phyloP scores from a whole-genome alignment of 805 yeast genomes.

The Candida wancherniae region DNA sequence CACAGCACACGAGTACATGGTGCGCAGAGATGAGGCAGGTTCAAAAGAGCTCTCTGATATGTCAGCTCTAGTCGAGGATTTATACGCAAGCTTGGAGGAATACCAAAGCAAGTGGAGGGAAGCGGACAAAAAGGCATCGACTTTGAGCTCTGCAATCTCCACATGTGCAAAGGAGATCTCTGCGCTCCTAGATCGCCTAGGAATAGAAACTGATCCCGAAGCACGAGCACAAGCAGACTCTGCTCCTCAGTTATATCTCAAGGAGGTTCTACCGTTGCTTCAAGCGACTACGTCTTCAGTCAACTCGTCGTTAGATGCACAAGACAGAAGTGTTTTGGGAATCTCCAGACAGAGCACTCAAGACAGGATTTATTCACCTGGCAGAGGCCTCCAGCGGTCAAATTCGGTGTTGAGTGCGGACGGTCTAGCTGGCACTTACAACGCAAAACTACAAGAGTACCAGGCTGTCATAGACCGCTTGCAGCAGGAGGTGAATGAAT shows the following conservation, averaged over 20 bases:
- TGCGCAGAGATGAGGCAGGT: not conserved
- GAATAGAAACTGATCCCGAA: conserved; percentile 5
- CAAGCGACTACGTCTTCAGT: too few species aligned
- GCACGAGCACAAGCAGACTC: too few species aligned
- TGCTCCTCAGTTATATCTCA: too few species aligned
- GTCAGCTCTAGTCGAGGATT: conserved; percentile 33
- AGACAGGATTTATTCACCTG: too few species aligned
- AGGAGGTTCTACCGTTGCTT: too few species aligned
- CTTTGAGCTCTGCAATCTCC: conserved; percentile 4
- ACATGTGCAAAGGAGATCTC: conserved; percentile 19
- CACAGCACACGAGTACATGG: not conserved
- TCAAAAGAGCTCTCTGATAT: conserved; percentile 29
- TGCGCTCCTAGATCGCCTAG: conserved; percentile 13
- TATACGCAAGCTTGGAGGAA: conserved; percentile 31
- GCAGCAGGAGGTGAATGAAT: conserved; percentile 29
- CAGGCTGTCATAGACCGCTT: conserved; percentile 27
- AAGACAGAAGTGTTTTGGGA: too few species aligned
- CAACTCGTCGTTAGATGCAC: too few species aligned
- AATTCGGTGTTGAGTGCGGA: too few species aligned
- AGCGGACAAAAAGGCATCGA: conserved; percentile 13
- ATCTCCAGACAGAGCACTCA: too few species aligned
- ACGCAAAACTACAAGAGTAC: conserved; percentile 29
- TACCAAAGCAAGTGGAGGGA: conserved; percentile 29
- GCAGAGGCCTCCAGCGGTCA: too few species aligned
- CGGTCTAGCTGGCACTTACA: too few species aligned